Conservation (phyloP, 2,329 filamentous ascomycete genomes). For the Chaetoscypha palmicola region DNA sequence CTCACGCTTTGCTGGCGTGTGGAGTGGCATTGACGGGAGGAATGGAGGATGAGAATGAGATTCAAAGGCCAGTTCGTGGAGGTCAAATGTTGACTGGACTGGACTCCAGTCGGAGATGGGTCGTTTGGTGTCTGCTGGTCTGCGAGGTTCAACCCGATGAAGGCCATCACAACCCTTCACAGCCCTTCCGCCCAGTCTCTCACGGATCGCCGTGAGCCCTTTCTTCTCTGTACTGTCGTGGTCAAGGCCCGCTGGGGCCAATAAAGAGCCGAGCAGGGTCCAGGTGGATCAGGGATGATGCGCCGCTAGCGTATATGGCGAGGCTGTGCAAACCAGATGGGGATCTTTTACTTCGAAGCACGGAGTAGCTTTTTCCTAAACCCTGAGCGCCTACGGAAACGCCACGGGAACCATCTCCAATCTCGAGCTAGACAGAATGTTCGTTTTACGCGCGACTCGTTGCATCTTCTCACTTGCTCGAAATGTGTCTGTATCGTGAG, state of each 20-base stretch:
- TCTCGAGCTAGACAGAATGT: too few species aligned
- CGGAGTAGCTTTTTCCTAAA: too few species aligned
- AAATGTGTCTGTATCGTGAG: not conserved
- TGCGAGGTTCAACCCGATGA: too few species aligned
- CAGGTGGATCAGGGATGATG: too few species aligned
- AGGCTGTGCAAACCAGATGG: not conserved
- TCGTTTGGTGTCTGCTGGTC: too few species aligned
- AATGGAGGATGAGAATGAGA: not conserved
- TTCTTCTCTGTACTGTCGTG: too few species aligned
- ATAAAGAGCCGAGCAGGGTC: not conserved
- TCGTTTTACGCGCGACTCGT: too few species aligned
- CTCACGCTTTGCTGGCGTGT: not conserved
- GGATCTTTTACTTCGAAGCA: too few species aligned
- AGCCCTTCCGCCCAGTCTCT: too few species aligned
- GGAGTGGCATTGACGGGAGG: not conserved
- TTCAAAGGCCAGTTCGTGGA: not conserved
- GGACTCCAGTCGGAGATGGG: not conserved
- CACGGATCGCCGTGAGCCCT: not conserved
- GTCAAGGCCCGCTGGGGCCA: not conserved
- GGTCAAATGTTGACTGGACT: not conserved
- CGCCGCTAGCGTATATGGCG: too few species aligned
- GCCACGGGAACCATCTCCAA: slow-evolving; percentile 1
- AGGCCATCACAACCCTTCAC: too few species aligned
- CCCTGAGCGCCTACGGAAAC: not conserved
- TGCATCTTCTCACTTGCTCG: too few species aligned